Percentiles rank a stretch among this genome's conserved stretches.
These are phyloP conservation scores for Solanum piurae DNA, from an alignment of 257 asterid genomes.

Conservation along the genomic window DNA sequence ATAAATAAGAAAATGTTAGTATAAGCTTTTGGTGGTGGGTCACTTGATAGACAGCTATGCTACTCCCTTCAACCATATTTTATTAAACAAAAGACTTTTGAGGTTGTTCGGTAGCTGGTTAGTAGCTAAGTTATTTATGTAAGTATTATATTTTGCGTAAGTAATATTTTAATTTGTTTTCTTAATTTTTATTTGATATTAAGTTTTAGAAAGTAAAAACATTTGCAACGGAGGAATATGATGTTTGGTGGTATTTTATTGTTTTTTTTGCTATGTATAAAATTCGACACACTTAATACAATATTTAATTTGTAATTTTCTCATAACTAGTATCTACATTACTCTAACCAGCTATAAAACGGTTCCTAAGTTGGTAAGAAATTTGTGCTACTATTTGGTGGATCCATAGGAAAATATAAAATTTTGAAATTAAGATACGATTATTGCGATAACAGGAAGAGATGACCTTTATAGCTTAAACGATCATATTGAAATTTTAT, in stretches of 20 bases:
- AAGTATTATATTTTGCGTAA: not conserved
- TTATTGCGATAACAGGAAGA: not conserved
- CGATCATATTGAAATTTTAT: not conserved
- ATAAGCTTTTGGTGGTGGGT: slow-evolving; percentile 49
- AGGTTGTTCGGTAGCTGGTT: not conserved
- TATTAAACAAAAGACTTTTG: not conserved
- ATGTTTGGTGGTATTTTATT: not conserved
- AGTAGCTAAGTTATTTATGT: not conserved
- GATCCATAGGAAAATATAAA: not conserved
- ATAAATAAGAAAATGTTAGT: not conserved
- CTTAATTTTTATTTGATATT: too few relatives aligned
- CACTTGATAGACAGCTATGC: slow-evolving; percentile 8
- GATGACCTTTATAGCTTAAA: not conserved
- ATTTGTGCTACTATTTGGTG: not conserved
- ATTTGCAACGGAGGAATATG: not conserved
- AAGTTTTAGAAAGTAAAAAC: not conserved
- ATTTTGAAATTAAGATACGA: not conserved
- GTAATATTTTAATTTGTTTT: not conserved
- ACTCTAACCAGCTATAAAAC: not conserved
- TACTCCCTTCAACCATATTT: not conserved
- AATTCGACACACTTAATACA: not conserved
- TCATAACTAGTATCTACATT: not conserved
- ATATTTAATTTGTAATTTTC: not conserved
- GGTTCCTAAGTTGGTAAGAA: not conserved
- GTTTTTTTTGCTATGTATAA: not conserved